Evolutionary conservation across 768 basidiomycete genomes (phyloP).

Genomic region (Pleurotus sapidus): DNA sequence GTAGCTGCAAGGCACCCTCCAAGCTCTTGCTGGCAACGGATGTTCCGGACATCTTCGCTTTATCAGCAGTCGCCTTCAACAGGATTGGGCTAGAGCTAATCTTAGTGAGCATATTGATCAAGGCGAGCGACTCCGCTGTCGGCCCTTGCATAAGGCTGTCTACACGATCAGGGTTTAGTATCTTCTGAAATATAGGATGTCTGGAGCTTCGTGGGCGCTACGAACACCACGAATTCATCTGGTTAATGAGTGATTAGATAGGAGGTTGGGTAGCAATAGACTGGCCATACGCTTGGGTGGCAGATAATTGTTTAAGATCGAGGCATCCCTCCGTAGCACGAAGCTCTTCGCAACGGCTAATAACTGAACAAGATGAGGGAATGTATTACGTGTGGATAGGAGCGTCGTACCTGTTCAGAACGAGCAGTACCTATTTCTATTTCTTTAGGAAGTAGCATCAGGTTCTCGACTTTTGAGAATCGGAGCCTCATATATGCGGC

Average conservation of each 20-base stretch:
- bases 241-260: slow-evolving; percentile 7
- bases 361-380: slow-evolving; percentile 41
- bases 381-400: neutral
- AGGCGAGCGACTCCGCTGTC: slow-evolving; percentile 72
- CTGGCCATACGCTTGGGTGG: slow-evolving; percentile 81
- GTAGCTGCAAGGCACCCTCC: slow-evolving; percentile 55
- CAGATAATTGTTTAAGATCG: slow-evolving; percentile 75
- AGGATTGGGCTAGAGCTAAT: slow-evolving; percentile 92
- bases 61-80: slow-evolving; percentile 75
- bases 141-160: slow-evolving; percentile 67
- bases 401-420: slow-evolving; percentile 58
- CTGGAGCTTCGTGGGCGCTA: slow-evolving; percentile 85
- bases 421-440: slow-evolving; percentile 77
- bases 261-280: neutral
- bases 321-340: slow-evolving; percentile 86
- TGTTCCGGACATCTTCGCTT: slow-evolving; percentile 41
- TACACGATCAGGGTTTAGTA: slow-evolving; percentile 71
- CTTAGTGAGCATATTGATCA: slow-evolving; percentile 83
- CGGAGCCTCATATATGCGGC: slow-evolving; percentile 80
- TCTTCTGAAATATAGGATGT: slow-evolving; percentile 70
- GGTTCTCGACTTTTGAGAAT: slow-evolving; percentile 86
- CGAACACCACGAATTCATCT: slow-evolving; percentile 99
- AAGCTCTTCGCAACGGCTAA: slow-evolving; percentile 78
- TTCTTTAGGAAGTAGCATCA: slow-evolving; percentile 64
- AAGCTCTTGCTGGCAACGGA: slow-evolving; percentile 39